Conservation (phyloP, 2,329 filamentous ascomycete genomes). For the Orbilia javanica region DNA sequence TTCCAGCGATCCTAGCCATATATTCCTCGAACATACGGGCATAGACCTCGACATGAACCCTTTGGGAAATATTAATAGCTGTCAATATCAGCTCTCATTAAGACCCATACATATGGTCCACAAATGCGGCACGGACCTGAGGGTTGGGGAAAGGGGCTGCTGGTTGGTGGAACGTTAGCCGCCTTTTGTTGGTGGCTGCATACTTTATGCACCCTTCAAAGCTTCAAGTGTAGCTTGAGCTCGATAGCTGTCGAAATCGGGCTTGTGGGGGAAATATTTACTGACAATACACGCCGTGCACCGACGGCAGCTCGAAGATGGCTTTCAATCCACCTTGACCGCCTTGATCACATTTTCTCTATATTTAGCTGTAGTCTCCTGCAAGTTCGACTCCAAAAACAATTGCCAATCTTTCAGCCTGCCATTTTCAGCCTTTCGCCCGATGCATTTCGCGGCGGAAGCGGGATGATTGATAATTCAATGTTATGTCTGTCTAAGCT, state of each 20-base stretch:
- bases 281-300: conserved; percentile 12
- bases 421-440: conserved; percentile 34
- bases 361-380: conserved; percentile 21
- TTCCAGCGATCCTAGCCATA: conserved; percentile 22
- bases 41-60: background rate
- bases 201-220: conserved; percentile 9
- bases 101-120: conserved; percentile 12
- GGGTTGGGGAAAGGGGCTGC: conserved; percentile 22
- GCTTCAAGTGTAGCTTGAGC: conserved; percentile 31
- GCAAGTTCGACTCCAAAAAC: conserved; percentile 7
- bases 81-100: conserved; percentile 34
- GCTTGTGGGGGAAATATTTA: background rate
- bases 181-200: conserved; percentile 53
- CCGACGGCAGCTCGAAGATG: conserved; percentile 5
- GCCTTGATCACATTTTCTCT: conserved; percentile 7
- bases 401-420: conserved; percentile 20
- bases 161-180: conserved; percentile 58
- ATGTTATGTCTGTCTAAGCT: conserved; percentile 2
- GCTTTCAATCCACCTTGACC: conserved; percentile 8
- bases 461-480: background rate
- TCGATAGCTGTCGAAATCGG: conserved; percentile 6
- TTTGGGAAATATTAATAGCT: conserved; percentile 52
- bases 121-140: conserved; percentile 48
- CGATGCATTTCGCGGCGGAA: conserved; percentile 13
- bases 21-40: conserved; percentile 5